These are phyloP conservation scores for Trichodelitschia bisporula DNA, from an alignment of 495 filamentous ascomycete genomes.

Conservation along the genomic window DNA sequence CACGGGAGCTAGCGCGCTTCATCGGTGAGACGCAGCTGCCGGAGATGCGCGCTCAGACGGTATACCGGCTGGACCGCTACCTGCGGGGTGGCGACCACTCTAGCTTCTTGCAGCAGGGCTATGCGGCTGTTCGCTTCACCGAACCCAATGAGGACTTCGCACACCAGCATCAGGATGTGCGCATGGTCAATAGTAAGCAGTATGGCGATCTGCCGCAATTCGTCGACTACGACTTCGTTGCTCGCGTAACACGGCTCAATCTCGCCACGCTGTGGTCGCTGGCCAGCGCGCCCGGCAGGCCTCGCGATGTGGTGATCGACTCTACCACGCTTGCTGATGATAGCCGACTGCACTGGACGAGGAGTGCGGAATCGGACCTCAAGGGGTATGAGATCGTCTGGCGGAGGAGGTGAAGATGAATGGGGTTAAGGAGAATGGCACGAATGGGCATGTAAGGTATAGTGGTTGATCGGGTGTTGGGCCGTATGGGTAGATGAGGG, in stretches of 20 bases:
- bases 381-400: slow-evolving; percentile 25
- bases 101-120: slow-evolving; percentile 24
- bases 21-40: slow-evolving; percentile 19
- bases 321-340: slow-evolving; percentile 19
- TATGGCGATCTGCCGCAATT: slow-evolving; percentile 28
- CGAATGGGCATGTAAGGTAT: too few species aligned
- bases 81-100: slow-evolving; percentile 27
- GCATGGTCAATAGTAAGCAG: slow-evolving; percentile 19
- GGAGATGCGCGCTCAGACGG: slow-evolving; percentile 18
- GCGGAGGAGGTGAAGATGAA: too few species aligned
- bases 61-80: slow-evolving; percentile 27
- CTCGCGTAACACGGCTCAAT: slow-evolving; percentile 25
- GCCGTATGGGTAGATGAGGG: too few species aligned
- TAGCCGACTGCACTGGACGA: slow-evolving; percentile 21
- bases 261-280: slow-evolving; percentile 24
- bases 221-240: slow-evolving; percentile 25
- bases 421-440: too few species aligned
- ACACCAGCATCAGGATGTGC: slow-evolving; percentile 29
- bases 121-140: slow-evolving; percentile 25
- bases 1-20: slow-evolving; percentile 26
- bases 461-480: too few species aligned
- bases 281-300: slow-evolving; percentile 21
- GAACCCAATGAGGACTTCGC: slow-evolving; percentile 27
- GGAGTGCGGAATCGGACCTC: slow-evolving; percentile 10
- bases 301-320: slow-evolving; percentile 22